phyloP scores from a whole-genome alignment of 2,329 filamentous ascomycete genomes.

The Neurospora crassa region DNA sequence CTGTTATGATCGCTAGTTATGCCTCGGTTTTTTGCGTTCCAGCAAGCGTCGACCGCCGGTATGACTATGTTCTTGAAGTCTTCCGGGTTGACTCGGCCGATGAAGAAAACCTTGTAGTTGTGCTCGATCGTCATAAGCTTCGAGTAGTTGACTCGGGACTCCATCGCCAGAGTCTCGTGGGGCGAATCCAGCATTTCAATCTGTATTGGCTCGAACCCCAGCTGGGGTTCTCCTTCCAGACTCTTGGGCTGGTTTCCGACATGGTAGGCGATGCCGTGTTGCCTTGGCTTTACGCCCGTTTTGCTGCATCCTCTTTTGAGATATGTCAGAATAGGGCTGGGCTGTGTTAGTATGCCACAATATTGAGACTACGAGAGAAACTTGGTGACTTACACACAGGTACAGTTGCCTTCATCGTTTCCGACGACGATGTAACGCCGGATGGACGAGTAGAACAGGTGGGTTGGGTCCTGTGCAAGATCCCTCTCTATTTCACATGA shows the following conservation, averaged over 20 bases:
- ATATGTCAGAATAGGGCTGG: slow-evolving; percentile 47
- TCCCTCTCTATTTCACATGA: slow-evolving; percentile 19
- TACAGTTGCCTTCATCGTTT: slow-evolving; percentile 42
- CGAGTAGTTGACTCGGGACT: slow-evolving; percentile 49
- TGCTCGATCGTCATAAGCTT: slow-evolving; percentile 48
- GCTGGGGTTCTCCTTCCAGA: slow-evolving; percentile 32
- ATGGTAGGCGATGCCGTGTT: slow-evolving; percentile 44
- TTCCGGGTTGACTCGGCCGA: slow-evolving; percentile 34
- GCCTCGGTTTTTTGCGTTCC: slow-evolving; percentile 32
- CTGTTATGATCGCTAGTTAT: neutral
- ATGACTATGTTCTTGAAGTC: slow-evolving; percentile 32
- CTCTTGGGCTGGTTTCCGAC: slow-evolving; percentile 21
- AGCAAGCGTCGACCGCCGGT: slow-evolving; percentile 39
- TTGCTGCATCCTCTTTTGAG: slow-evolving; percentile 43
- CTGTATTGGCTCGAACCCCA: slow-evolving; percentile 38
- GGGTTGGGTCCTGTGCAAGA: slow-evolving; percentile 20
- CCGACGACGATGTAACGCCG: slow-evolving; percentile 46
- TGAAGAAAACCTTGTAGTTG: slow-evolving; percentile 47
- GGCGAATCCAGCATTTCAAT: slow-evolving; percentile 29
- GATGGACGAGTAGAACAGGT: slow-evolving; percentile 37
- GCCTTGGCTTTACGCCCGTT: slow-evolving; percentile 38
- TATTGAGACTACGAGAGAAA: neutral
- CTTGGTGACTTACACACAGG: slow-evolving; percentile 42
- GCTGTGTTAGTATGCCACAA: slow-evolving; percentile 3
- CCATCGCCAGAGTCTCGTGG: slow-evolving; percentile 34